phyloP scores from a whole-genome alignment of 2,329 filamentous ascomycete species.

The Tolypocladium guangdongense region DNA sequence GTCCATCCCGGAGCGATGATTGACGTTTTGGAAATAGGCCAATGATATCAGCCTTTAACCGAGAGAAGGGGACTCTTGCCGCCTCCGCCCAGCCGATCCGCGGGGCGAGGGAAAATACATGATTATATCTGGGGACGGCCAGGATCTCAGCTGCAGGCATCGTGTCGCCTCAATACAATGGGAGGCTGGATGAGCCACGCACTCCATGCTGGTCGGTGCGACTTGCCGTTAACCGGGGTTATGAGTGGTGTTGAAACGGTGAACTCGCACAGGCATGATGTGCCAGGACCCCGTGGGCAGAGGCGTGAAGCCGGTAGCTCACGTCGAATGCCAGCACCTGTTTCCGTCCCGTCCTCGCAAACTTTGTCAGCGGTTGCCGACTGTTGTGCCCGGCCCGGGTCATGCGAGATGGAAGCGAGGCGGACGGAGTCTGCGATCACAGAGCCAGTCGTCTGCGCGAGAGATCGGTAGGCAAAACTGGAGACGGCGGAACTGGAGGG shows the following conservation, averaged over 20 bases:
- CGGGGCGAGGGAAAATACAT: slow-evolving; percentile 1
- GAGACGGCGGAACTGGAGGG: not conserved
- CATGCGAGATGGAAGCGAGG: slow-evolving; percentile 1
- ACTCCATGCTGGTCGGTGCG: slow-evolving; percentile 7
- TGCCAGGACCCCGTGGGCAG: not conserved
- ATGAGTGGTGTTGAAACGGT: slow-evolving; percentile 1
- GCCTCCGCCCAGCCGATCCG: slow-evolving; percentile 1
- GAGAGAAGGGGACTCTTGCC: slow-evolving; percentile 3
- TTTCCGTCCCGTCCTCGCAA: not conserved
- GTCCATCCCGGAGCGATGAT: not conserved
- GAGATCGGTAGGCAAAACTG: not conserved
- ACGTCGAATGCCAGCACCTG: not conserved
- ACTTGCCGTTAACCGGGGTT: slow-evolving; percentile 4
- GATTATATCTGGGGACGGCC: slow-evolving; percentile 2
- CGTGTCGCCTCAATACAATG: slow-evolving; percentile 1
- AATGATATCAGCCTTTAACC: slow-evolving; percentile 5
- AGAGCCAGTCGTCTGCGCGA: not conserved
- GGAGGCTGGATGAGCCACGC: slow-evolving; percentile 2
- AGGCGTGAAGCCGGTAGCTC: not conserved
- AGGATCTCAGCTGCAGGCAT: slow-evolving; percentile 4
- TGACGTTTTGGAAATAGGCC: not conserved
- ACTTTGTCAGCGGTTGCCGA: not conserved
- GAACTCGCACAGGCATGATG: not conserved
- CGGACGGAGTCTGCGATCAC: not conserved
- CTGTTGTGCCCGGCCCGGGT: not conserved